Conservation (phyloP, 495 filamentous ascomycete species). For the Penicillium turbatum region DNA sequence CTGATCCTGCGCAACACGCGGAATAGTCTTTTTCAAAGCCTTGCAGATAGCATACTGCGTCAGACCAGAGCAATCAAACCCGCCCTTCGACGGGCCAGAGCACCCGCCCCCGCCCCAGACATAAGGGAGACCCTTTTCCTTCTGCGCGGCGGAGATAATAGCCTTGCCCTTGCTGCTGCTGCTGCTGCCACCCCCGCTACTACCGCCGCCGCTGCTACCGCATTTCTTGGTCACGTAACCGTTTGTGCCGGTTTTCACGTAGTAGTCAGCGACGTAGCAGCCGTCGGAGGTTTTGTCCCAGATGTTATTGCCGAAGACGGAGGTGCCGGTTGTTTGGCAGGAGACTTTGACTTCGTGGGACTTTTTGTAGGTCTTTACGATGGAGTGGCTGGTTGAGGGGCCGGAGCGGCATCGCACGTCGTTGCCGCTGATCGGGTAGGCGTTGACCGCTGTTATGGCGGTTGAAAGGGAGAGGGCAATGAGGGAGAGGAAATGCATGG, state of each 20-base stretch:
- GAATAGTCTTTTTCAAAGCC: constrained; percentile 16
- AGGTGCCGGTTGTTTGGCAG: constrained; percentile 13
- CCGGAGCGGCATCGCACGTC: constrained; percentile 17
- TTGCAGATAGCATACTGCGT: constrained; percentile 19
- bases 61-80: constrained; percentile 19
- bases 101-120: constrained; percentile 17
- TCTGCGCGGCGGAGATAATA: constrained; percentile 15
- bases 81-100: constrained; percentile 9
- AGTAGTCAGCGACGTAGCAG: constrained; percentile 21
- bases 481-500: constrained; percentile 9
- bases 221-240: constrained; percentile 13
- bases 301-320: constrained; percentile 11
- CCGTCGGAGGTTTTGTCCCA: constrained; percentile 20
- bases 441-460: constrained; percentile 4
- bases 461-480: constrained; percentile 6
- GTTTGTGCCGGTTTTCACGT: constrained; percentile 16
- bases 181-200: constrained; percentile 1
- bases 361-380: constrained; percentile 13
- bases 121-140: constrained; percentile 17
- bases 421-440: constrained; percentile 15
- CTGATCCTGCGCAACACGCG: constrained; percentile 15
- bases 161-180: constrained; percentile 4
- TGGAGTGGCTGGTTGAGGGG: constrained; percentile 10
- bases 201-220: not conserved
- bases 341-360: constrained; percentile 8